Percentiles rank a stretch among this genome's conserved stretches.
These are phyloP conservation scores for Anastatica hierochuntica DNA, from an alignment of 345 rosid genomes.

Conservation along the genomic window DNA sequence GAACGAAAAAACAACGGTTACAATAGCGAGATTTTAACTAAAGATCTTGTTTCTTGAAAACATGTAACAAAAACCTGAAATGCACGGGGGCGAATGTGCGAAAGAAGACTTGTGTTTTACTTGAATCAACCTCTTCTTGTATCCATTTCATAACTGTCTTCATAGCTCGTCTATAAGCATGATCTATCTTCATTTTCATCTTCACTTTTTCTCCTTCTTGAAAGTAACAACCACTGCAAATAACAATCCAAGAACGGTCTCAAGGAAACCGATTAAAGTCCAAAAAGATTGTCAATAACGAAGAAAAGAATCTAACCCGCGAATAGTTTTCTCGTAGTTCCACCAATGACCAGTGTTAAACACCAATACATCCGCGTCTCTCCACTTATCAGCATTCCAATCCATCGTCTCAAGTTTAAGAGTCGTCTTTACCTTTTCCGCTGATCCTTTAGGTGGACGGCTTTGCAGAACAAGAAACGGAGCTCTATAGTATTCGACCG, in stretches of 20 bases:
- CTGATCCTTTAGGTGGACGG: slow-evolving; percentile 61
- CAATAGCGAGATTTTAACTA: too few species aligned
- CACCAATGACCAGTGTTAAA: slow-evolving; percentile 97
- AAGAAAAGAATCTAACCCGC: slow-evolving; percentile 45
- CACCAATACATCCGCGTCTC: slow-evolving; percentile 62
- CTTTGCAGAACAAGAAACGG: slow-evolving; percentile 78
- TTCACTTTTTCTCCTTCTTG: slow-evolving; percentile 65
- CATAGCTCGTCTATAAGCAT: slow-evolving; percentile 53
- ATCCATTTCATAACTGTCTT: slow-evolving; percentile 72
- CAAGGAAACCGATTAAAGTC: not conserved
- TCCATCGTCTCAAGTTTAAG: slow-evolving; percentile 84
- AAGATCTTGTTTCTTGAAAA: not conserved
- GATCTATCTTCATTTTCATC: slow-evolving; percentile 44
- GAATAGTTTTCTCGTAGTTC: slow-evolving; percentile 84
- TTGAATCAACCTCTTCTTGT: slow-evolving; percentile 44
- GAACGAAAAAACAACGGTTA: not conserved
- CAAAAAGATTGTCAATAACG: not conserved
- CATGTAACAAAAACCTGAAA: slow-evolving; percentile 56
- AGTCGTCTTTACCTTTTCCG: slow-evolving; percentile 44
- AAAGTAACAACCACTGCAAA: slow-evolving; percentile 76
- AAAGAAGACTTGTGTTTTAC: slow-evolving; percentile 70
- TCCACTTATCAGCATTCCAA: slow-evolving; percentile 67
- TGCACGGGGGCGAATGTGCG: slow-evolving; percentile 91
- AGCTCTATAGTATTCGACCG: slow-evolving; percentile 80
- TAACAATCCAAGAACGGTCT: slow-evolving; percentile 1